Evolutionary conservation across 306 rosid genomes (phyloP), one percentile per base, ranked within the genome.

Genomic region (Hippophae gyantsensis): DNA sequence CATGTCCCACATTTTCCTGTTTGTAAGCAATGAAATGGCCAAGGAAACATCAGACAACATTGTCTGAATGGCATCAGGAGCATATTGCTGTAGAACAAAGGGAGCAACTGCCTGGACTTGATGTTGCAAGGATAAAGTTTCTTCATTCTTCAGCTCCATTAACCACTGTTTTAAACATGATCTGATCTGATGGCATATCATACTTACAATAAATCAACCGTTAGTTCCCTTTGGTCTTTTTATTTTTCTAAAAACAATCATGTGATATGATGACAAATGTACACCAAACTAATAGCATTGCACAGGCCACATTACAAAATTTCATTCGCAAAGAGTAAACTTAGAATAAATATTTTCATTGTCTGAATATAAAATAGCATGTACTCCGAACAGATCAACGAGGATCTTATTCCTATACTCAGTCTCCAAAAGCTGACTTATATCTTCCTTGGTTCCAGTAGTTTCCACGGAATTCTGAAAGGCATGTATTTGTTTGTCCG

Each of bases 21-120:
- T 79, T 55, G 95, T 87, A 62, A 90, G 76, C 68, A 87, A 74
- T 25, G 97, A 87, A 72, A 90, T 84, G 67, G 89, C 94, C 78
- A 72, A 58, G 25, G 89, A 82, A 68, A 90, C 74, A 74, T 86
- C 84, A 43, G 70, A 72, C 48, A 82, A 75, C 94, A 90, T 87
- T 1, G 70, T 79, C 54, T 77, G 90, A 18, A 90, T 82, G 67
- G 85, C 84, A 75, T 86, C 95, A 14, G 84, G 73, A 48, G 90
- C 68, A 66, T 84, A 84, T 68, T 84, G 95, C 79, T 90, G 95
- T 56, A 90, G 79, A 58, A 78, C 94, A 71, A 82, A 87, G 25
- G 95, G 97, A 62, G 89, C 80, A 65, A 77, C 94, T 56, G 94
- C 84, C 79, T 90, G 97, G 48, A 90, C 97, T 87, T 86, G 97